Conservation (phyloP, 2,329 filamentous ascomycete species). For the Hypoxylon sp. region DNA sequence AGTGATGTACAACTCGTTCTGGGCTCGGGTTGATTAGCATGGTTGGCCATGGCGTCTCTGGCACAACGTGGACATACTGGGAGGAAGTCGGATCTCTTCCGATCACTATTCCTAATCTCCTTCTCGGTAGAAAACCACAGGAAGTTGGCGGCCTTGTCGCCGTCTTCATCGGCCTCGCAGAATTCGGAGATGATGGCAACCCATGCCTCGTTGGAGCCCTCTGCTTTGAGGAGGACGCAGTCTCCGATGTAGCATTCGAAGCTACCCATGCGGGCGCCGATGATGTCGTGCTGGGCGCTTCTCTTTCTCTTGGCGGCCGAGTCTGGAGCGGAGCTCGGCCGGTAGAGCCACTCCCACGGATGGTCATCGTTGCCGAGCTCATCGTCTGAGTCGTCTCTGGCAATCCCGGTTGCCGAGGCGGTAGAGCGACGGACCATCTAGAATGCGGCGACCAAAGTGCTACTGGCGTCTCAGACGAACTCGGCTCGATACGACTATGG, state of each 20-base stretch:
- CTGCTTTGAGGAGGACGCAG: conserved; percentile 84
- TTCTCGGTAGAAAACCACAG: conserved; percentile 96
- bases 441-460: neutral
- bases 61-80: conserved; percentile 57
- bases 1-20: conserved; percentile 94
- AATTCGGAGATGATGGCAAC: conserved; percentile 90
- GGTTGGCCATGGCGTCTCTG: neutral
- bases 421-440: conserved; percentile 30
- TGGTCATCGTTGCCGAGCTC: conserved; percentile 78
- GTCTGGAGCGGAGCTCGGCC: conserved; percentile 30
- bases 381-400: conserved; percentile 85
- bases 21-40: conserved; percentile 23
- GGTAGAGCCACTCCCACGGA: conserved; percentile 84
- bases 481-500: neutral
- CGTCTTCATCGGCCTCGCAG: conserved; percentile 73
- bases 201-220: conserved; percentile 88
- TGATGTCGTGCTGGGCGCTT: conserved; percentile 61
- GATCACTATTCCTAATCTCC: conserved; percentile 83
- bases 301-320: conserved; percentile 44
- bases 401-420: conserved; percentile 63
- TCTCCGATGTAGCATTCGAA: conserved; percentile 87
- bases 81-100: conserved; percentile 81
- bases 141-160: conserved; percentile 83
- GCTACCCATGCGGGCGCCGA: conserved; percentile 81
- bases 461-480: neutral